Evolutionary conservation across 352 stramenopile species (phyloP), one percentile per base, ranked within the genome.

Genomic region (Pythium biforme): DNA sequence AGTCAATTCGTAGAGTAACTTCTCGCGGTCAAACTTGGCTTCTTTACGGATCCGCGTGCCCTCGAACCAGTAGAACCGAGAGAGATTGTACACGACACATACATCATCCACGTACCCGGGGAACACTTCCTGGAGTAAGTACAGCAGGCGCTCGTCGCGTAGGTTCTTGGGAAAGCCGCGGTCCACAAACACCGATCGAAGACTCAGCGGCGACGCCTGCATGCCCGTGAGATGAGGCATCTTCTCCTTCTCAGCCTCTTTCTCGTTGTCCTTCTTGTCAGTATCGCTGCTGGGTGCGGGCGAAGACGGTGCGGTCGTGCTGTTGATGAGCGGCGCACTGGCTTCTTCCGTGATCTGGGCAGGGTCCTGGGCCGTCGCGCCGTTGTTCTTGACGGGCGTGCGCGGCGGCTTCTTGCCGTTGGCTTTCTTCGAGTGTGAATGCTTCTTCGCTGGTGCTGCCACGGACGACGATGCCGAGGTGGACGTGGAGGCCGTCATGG

Each of bases 41-140:
- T 89, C 80, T 25, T 85, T 72, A 20, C 56, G 59, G 40, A 77
- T 66, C 11, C 81, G 81, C 49, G 68, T 73, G 58, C 63, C 66
- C 70, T 93, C 79, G 27, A 81, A 74, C 26, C 67, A 61, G 59
- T 90, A 82, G 56, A 92, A 93, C 48, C 87, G 78, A 27, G 77
- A 77, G 48, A 95, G 73, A 59, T 95, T 89, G 64, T 86, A 89
- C 55, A 95, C 86, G 15, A 95, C 79, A 26, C 74, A 83, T 29
- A 93, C 86, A 50, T 93, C 83, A 39, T 90, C 77, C 14, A 95
- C 66, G 66, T 93, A 95, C 0, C 77, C 74, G 15, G 83, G 86
- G 59, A 95, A 95, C 1, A 95, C 83, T 46, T 95, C 75, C 23
- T 93, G 72, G 46, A 95, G 72, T 48, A 95, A 63, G 59, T 83